A percentile compares a stretch with the other conserved stretches of the same genome.
Evolutionary conservation across 2,329 filamentous ascomycete genomes (phyloP).

Genomic region (Pseudogymnoascus sp.): DNA sequence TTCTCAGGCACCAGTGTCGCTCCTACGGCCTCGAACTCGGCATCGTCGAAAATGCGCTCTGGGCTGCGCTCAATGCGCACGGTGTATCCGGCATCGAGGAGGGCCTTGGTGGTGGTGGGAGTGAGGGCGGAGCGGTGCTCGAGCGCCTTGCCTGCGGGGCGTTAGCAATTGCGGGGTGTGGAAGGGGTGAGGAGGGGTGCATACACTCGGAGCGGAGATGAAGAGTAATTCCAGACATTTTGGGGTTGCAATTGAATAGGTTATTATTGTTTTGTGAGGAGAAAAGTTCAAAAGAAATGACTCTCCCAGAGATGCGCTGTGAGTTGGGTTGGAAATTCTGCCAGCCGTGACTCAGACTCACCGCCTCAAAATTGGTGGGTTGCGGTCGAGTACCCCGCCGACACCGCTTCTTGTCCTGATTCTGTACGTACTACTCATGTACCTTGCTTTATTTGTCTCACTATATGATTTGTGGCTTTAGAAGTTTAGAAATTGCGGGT

Average conservation of each 20-base stretch:
- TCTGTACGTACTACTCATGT: background rate
- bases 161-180: constrained; percentile 10
- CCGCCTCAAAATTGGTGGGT: background rate
- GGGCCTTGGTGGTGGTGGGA: constrained; percentile 40
- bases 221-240: constrained; percentile 29
- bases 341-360: constrained; percentile 13
- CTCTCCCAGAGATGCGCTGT: constrained; percentile 7
- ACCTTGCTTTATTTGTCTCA: background rate
- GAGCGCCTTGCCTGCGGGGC: constrained; percentile 31
- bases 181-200: constrained; percentile 17
- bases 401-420: background rate
- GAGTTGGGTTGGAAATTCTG: constrained; percentile 13
- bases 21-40: constrained; percentile 54
- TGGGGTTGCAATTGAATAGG: constrained; percentile 9
- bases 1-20: constrained; percentile 58
- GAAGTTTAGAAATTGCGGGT: background rate
- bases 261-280: constrained; percentile 13
- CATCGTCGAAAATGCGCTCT: constrained; percentile 57
- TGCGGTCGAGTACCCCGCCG: background rate
- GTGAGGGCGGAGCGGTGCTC: constrained; percentile 35
- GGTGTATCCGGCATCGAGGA: constrained; percentile 61
- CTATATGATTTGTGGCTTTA: background rate
- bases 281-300: constrained; percentile 11
- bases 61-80: constrained; percentile 60
- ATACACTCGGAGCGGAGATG: constrained; percentile 35